Percentiles rank a stretch among this genome's conserved stretches.
Evolutionary conservation across 1,284 basidiomycete genomes (phyloP).

Genomic region (Vanrija pseudolonga): DNA sequence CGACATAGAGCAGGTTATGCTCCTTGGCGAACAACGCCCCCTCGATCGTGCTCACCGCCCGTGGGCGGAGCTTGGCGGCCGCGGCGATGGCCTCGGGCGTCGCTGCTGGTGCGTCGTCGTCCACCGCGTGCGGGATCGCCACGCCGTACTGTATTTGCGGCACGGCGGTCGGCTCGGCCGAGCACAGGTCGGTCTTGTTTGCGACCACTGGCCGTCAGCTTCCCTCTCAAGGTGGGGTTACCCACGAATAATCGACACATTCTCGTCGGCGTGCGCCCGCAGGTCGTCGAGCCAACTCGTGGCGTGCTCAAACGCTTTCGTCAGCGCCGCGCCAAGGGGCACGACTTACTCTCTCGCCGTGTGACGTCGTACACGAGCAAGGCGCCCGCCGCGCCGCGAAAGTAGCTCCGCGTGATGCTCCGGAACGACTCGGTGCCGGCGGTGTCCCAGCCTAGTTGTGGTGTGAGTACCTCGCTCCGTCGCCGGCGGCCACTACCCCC

Average conservation of each 20-base stretch:
- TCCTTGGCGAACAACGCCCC: slow-evolving; percentile 39
- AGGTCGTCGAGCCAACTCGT: slow-evolving; percentile 44
- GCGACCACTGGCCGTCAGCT: slow-evolving; percentile 31
- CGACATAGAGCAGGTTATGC: slow-evolving; percentile 42
- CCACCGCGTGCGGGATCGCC: slow-evolving; percentile 16
- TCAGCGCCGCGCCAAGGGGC: neutral
- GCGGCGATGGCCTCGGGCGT: neutral
- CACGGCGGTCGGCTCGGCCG: slow-evolving; percentile 18
- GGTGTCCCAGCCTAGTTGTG: slow-evolving; percentile 44
- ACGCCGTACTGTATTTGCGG: slow-evolving; percentile 33
- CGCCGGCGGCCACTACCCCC: neutral
- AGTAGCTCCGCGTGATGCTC: slow-evolving; percentile 88
- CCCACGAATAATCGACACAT: slow-evolving; percentile 43
- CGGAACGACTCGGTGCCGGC: slow-evolving; percentile 45
- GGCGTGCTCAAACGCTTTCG: slow-evolving; percentile 42
- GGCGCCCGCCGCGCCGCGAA: slow-evolving; percentile 86
- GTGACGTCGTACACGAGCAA: slow-evolving; percentile 96
- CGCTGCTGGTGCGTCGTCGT: neutral
- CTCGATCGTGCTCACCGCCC: slow-evolving; percentile 32
- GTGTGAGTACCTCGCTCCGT: too few relatives aligned
- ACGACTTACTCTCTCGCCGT: slow-evolving; percentile 53
- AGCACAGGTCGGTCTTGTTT: slow-evolving; percentile 46
- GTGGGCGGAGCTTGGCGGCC: slow-evolving; percentile 14
- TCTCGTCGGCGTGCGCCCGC: slow-evolving; percentile 40
- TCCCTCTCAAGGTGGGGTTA: neutral